Evolutionary conservation across 2,329 filamentous ascomycete genomes (phyloP), one percentile per base, ranked within the genome.

Genomic region (Drechslerella dactyloides): DNA sequence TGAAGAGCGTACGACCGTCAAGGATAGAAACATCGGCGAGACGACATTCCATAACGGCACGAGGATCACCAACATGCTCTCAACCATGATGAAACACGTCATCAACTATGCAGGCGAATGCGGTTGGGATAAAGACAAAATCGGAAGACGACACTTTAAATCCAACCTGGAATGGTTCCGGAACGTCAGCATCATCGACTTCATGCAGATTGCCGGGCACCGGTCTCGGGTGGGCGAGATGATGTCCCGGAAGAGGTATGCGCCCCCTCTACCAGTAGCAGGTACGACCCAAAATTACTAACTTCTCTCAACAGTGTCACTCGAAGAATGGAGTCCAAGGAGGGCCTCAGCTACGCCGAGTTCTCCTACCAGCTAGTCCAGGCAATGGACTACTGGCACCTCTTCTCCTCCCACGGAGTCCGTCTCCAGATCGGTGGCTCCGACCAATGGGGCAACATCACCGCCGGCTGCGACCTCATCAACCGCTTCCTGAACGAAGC

Each of bases 371-470:
- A 96, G 0, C 81, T 99, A 15, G 86, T 97, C 76, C 94, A 99
- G 79, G 92, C 89, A 21, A 97, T 93, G 89, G 94, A 99, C 79
- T 99, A 93, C 86, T 97, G 91, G 90, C 84, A 90, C 75, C 85
- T 97, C 81, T 96, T 90, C 80, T 84, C 85, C 52, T 83, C 84
- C 23, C 85, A 84, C 57, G 83, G 85, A 53, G 74, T 74, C 56
- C 54, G 84, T 92, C 8, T 42, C 13, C 92, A 99, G 80, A 90
- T 99, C 58, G 94, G 94, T 66, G 94, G 94, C 42, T 92, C 92
- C 5, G 94, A 99, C 78, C 94, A 99, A 81, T 97, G 89, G 78
- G 94, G 94, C 74, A 99, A 99, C 80, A 97, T 99, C 74, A 85
- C 96, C 27, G 88, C 93, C 11, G 94, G 94, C 54, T 89, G 94